Percentiles rank a stretch among this genome's conserved stretches.
phyloP scores from a whole-genome alignment of 805 yeast species.

The Brettanomyces bruxellensis region DNA sequence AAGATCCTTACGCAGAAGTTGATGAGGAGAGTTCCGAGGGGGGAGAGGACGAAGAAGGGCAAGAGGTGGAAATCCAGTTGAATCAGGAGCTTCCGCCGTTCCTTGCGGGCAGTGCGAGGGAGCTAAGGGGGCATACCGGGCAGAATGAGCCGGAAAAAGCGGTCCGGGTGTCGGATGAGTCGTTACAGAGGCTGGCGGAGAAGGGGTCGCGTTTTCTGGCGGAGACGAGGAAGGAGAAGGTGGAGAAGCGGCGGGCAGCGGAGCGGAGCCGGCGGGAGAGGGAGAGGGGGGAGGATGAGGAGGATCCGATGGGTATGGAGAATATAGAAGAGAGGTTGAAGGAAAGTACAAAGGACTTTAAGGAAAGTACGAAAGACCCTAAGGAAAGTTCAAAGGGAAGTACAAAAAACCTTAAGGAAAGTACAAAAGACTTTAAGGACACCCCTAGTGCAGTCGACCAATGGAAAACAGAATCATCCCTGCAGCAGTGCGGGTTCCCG shows the following conservation, averaged over 20 bases:
- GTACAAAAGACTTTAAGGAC: constrained; percentile 3
- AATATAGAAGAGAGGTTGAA: no score
- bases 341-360: constrained; percentile 5
- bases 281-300: constrained; percentile 23
- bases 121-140: neutral
- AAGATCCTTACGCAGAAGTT: constrained; percentile 26
- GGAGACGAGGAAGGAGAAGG: constrained; percentile 52
- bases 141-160: constrained; percentile 17
- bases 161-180: constrained; percentile 45
- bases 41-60: constrained; percentile 29
- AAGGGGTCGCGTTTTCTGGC: constrained; percentile 61
- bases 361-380: constrained; percentile 4
- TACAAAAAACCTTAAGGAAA: constrained; percentile 3
- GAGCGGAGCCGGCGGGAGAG: constrained; percentile 25
- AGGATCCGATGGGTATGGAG: neutral
- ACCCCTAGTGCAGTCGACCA: constrained; percentile 18
- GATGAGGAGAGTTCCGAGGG: constrained; percentile 10
- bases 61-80: constrained; percentile 67
- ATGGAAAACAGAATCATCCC: constrained; percentile 22
- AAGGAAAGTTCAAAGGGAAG: no score
- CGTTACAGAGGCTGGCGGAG: constrained; percentile 66
- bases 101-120: constrained; percentile 22
- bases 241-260: constrained; percentile 36
- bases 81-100: constrained; percentile 64
- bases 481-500: constrained; percentile 35